Evolutionary conservation across 768 basidiomycete genomes (phyloP).

Genomic region (Rhodotorula graminis): DNA sequence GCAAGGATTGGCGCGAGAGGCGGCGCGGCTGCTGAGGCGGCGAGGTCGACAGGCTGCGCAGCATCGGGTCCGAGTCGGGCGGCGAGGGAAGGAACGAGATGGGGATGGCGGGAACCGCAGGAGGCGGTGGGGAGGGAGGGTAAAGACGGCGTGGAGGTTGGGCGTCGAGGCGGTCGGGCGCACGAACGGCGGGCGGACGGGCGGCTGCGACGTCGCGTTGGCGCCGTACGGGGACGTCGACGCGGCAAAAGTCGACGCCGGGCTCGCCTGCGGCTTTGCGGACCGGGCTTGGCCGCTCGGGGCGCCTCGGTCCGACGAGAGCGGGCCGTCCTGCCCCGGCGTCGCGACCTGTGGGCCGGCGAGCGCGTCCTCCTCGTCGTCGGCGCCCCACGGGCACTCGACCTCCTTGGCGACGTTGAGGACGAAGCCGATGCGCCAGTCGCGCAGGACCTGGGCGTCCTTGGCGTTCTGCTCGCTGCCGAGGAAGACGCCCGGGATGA

Average conservation of each 20-base stretch:
- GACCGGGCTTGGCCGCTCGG: conserved; percentile 4
- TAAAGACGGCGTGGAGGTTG: conserved; percentile 50
- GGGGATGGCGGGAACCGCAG: conserved; percentile 15
- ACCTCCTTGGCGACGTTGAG: conserved; percentile 94
- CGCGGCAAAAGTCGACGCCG: not conserved
- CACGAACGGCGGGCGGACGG: conserved; percentile 51
- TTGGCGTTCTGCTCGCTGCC: conserved; percentile 83
- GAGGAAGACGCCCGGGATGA: conserved; percentile 80
- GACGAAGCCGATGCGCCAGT: conserved; percentile 69
- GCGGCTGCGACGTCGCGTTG: not conserved
- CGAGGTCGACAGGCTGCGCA: conserved; percentile 15
- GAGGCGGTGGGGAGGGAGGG: not conserved
- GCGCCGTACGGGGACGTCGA: not conserved
- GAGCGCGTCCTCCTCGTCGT: conserved; percentile 4
- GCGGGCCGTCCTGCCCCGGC: not conserved
- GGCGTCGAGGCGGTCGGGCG: conserved; percentile 67
- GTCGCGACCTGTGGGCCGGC: not conserved
- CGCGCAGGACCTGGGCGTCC: conserved; percentile 66
- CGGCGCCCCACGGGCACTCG: conserved; percentile 42
- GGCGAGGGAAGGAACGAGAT: not conserved
- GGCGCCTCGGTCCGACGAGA: conserved; percentile 51
- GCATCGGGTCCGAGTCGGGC: conserved; percentile 42
- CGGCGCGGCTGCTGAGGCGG: conserved; percentile 44
- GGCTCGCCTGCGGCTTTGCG: conserved; percentile 18
- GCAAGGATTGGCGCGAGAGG: no score